Evolutionary conservation across 1,139 yeast species (phyloP).

Genomic region (Taphrina deformans): DNA sequence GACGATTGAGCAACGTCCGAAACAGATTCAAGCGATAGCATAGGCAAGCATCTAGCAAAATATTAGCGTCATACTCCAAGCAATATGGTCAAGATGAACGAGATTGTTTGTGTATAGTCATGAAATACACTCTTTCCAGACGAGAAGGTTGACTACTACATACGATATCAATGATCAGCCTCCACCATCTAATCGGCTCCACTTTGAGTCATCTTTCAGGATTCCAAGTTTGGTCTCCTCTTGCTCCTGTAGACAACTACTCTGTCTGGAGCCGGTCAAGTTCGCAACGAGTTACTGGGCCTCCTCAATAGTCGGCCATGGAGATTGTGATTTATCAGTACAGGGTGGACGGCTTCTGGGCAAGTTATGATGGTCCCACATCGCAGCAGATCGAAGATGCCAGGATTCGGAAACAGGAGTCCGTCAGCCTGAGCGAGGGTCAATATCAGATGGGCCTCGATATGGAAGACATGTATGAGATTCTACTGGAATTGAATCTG

Average conservation of each 20-base stretch:
- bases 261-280: too few species aligned
- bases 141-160: too few species aligned
- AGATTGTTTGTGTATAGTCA: neutral
- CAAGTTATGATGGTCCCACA: constrained; percentile 5
- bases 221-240: too few species aligned
- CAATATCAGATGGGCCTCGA: neutral
- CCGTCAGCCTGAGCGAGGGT: constrained; percentile 12
- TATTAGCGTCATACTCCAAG: neutral
- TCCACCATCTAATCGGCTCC: neutral
- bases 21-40: neutral
- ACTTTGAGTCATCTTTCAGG: too few species aligned
- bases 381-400: constrained; percentile 17
- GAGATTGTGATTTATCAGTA: constrained; percentile 6
- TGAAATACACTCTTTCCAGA: neutral
- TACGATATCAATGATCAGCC: neutral
- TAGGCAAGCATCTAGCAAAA: neutral
- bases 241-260: too few species aligned
- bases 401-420: neutral
- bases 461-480: neutral
- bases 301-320: neutral
- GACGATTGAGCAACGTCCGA: neutral
- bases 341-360: constrained; percentile 16
- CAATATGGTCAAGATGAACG: neutral
- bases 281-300: neutral
- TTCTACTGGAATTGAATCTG: constrained; percentile 1